Evolutionary conservation across 148 eudicot species (phyloP).

Genomic region (Rheum nobile): DNA sequence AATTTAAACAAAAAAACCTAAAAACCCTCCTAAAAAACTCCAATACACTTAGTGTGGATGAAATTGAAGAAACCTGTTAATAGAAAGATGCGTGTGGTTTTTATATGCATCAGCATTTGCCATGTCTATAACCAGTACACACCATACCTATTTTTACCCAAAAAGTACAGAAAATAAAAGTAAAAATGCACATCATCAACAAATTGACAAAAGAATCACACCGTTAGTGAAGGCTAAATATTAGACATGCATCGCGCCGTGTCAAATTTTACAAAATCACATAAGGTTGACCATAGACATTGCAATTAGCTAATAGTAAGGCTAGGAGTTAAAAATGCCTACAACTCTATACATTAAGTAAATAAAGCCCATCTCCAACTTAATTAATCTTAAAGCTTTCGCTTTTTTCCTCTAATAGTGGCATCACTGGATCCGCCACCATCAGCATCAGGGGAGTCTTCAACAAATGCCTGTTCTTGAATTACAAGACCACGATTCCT

Average conservation of each 20-base stretch:
- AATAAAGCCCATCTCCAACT: neutral
- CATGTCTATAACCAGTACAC: no score
- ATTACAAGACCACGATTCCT: constrained; percentile 79
- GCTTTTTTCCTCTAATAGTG: constrained; percentile 43
- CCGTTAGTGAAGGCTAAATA: neutral
- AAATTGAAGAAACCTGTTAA: no score
- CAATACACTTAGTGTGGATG: no score
- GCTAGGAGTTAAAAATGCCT: neutral
- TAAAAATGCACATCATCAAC: neutral
- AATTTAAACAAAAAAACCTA: no score
- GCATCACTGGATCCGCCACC: constrained; percentile 23
- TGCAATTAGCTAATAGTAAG: neutral
- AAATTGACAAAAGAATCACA: neutral
- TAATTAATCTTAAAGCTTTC: constrained; percentile 18
- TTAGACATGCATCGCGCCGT: neutral
- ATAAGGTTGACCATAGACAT: neutral
- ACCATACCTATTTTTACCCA: no score
- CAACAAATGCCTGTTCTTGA: constrained; percentile 60
- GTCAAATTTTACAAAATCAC: neutral
- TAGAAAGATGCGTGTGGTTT: no score
- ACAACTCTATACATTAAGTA: neutral
- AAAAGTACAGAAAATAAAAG: neutral
- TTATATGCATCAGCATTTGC: no score
- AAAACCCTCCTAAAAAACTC: no score
- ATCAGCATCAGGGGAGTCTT: constrained; percentile 57